phyloP scores from a whole-genome alignment of 2,329 filamentous ascomycete species.

The Thelonectria discophora region DNA sequence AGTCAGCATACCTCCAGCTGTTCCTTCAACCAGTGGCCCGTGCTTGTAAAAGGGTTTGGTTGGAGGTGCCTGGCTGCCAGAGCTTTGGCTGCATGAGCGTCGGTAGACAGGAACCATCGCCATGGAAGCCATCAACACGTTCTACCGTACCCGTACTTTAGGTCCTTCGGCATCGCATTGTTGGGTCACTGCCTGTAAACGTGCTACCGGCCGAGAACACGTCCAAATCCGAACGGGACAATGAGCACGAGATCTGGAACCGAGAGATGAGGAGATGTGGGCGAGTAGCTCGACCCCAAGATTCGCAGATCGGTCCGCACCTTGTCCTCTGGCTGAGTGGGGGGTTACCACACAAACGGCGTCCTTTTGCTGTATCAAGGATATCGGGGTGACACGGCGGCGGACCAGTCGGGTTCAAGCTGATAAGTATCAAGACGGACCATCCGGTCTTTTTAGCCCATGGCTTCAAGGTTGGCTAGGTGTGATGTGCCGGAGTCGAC shows the following conservation, averaged over 20 bases:
- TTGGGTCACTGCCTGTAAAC: not conserved
- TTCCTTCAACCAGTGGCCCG: no score
- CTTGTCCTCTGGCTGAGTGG: not conserved
- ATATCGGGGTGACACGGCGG: not conserved
- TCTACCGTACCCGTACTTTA: no score
- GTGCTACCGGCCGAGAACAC: not conserved
- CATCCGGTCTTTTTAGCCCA: not conserved
- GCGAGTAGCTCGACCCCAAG: not conserved
- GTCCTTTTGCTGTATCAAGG: not conserved
- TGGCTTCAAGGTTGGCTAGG: conserved; percentile 1
- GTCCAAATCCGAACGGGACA: not conserved
- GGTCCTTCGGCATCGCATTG: no score
- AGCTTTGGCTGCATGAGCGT: no score
- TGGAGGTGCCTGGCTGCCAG: no score
- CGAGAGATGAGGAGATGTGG: not conserved
- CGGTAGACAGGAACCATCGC: no score
- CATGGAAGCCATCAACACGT: no score
- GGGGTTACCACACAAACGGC: conserved; percentile 1
- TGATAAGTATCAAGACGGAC: conserved; percentile 11
- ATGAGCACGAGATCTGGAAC: not conserved
- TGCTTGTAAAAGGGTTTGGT: no score
- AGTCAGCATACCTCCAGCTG: conserved; percentile 6
- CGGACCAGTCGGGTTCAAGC: conserved; percentile 10
- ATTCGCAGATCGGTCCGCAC: conserved; percentile 1
- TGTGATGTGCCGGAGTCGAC: conserved; percentile 4